Evolutionary conservation across 1,284 basidiomycete genomes (phyloP).

Genomic region (Prillingera fragicola): DNA sequence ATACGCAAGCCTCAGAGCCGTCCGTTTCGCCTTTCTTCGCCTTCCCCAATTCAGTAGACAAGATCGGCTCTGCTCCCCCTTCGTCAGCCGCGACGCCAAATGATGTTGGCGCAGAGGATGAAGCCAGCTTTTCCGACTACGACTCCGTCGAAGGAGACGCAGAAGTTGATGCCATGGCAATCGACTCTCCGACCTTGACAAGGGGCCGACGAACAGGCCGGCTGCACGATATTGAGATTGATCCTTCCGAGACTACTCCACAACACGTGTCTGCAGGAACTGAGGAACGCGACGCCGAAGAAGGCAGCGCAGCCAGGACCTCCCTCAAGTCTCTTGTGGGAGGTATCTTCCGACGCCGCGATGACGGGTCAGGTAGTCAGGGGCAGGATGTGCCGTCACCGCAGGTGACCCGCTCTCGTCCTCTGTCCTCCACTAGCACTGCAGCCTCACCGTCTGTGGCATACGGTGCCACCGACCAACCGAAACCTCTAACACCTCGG

Average conservation of each 20-base stretch:
- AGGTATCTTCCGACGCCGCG: slow-evolving; percentile 11
- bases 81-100: slow-evolving; percentile 7
- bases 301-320: background rate
- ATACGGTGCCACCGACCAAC: background rate
- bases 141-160: background rate
- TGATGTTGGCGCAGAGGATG: background rate
- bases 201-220: background rate
- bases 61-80: background rate
- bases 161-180: slow-evolving; percentile 12
- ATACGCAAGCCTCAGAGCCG: slow-evolving; percentile 37
- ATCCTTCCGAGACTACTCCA: background rate
- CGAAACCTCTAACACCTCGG: slow-evolving; percentile 32
- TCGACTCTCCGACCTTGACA: slow-evolving; percentile 8
- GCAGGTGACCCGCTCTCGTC: background rate
- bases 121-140: no score
- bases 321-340: slow-evolving; percentile 12
- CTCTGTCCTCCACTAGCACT: background rate
- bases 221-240: background rate
- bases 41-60: slow-evolving; percentile 29
- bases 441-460: background rate
- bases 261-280: background rate
- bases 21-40: slow-evolving; percentile 32
- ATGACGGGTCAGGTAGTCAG: background rate
- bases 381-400: background rate
- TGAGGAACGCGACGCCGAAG: no score